These are phyloP conservation scores for Mytilinidion resinicola DNA, from an alignment of 495 filamentous ascomycete species.

Conservation along the genomic window DNA sequence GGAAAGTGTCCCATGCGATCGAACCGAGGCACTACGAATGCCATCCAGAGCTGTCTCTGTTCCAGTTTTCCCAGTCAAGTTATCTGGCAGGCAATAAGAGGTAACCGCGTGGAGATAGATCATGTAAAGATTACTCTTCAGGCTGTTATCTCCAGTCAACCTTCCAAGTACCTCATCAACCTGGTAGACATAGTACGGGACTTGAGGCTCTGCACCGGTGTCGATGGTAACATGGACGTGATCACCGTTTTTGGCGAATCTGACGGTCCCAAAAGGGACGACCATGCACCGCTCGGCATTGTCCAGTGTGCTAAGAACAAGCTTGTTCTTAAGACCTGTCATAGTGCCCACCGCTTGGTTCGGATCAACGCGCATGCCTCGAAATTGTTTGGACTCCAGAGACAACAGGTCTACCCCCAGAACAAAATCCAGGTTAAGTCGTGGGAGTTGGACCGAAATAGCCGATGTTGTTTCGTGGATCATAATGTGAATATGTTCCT, in stretches of 20 bases:
- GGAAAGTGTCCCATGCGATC: slow-evolving; percentile 14
- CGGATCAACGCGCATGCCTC: not conserved
- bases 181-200: slow-evolving; percentile 2
- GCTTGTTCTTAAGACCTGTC: not conserved
- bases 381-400: slow-evolving; percentile 3
- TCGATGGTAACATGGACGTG: slow-evolving; percentile 31
- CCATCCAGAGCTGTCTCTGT: slow-evolving; percentile 5
- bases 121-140: slow-evolving; percentile 17
- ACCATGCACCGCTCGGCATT: not conserved
- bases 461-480: not conserved
- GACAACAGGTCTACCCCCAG: not conserved
- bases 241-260: slow-evolving; percentile 42
- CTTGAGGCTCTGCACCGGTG: not conserved
- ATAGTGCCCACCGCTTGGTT: not conserved
- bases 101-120: slow-evolving; percentile 17
- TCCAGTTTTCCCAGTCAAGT: slow-evolving; percentile 8
- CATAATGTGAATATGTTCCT: not conserved
- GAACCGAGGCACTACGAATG: slow-evolving; percentile 1
- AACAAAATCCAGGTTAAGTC: slow-evolving; percentile 3
- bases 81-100: slow-evolving; percentile 9
- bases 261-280: slow-evolving; percentile 4
- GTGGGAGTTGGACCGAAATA: not conserved
- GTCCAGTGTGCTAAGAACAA: not conserved
- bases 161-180: slow-evolving; percentile 7
- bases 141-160: slow-evolving; percentile 10